Evolutionary conservation across 1,284 basidiomycete genomes (phyloP).

Genomic region (Exobasidium cylindrosporum): DNA sequence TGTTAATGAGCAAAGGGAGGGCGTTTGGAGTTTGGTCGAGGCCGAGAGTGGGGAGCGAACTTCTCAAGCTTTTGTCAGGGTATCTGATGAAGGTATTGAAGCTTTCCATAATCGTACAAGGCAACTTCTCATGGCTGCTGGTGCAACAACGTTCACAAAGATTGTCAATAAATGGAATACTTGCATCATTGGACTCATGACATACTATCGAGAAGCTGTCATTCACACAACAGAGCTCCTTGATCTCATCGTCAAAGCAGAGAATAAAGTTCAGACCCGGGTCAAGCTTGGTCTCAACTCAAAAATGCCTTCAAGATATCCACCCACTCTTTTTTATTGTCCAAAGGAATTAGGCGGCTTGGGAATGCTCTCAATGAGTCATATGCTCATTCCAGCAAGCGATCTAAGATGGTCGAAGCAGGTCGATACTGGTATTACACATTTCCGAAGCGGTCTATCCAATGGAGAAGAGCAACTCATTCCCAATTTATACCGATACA

Average conservation of each 20-base stretch:
- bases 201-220: slow-evolving; percentile 98
- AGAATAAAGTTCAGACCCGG: slow-evolving; percentile 73
- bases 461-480: slow-evolving; percentile 66
- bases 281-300: slow-evolving; percentile 98
- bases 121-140: slow-evolving; percentile 97
- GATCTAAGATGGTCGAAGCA: slow-evolving; percentile 98
- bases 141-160: slow-evolving; percentile 97
- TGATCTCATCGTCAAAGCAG: slow-evolving; percentile 52
- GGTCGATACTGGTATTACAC: slow-evolving; percentile 82
- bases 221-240: slow-evolving; percentile 90
- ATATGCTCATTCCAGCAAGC: slow-evolving; percentile 94
- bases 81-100: slow-evolving; percentile 85
- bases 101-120: slow-evolving; percentile 64
- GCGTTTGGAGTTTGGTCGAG: slow-evolving; percentile 91
- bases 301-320: slow-evolving; percentile 95
- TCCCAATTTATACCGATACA: slow-evolving; percentile 94
- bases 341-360: slow-evolving; percentile 70
- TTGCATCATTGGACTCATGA: slow-evolving; percentile 67
- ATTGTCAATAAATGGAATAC: slow-evolving; percentile 99
- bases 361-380: slow-evolving; percentile 99
- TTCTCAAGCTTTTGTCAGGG: slow-evolving; percentile 92
- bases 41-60: slow-evolving; percentile 96
- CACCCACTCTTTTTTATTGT: slow-evolving; percentile 69
- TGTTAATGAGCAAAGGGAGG: slow-evolving; percentile 94
- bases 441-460: slow-evolving; percentile 96